Conservation (phyloP, 2,329 filamentous ascomycete genomes). For the Calonectria pseudoreteaudii region DNA sequence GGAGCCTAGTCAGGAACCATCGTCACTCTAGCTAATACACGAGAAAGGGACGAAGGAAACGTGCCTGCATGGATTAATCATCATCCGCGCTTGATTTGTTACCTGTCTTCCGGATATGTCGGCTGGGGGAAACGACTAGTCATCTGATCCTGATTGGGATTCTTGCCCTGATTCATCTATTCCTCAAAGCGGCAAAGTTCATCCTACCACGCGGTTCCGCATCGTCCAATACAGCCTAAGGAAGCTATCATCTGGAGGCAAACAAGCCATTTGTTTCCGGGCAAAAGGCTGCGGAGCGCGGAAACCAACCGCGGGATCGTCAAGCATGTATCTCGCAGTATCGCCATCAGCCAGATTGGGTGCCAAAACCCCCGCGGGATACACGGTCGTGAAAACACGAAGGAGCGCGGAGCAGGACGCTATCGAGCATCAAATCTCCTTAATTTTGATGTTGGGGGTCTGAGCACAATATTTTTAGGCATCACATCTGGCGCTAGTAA, state of each 20-base stretch:
- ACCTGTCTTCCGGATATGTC: neutral
- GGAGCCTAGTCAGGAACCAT: neutral
- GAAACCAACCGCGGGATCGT: neutral
- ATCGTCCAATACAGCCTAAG: neutral
- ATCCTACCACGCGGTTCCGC: neutral
- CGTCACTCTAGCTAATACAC: neutral
- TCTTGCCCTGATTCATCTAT: neutral
- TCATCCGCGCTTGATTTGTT: neutral
- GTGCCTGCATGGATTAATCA: neutral
- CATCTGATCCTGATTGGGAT: neutral
- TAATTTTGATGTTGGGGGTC: neutral
- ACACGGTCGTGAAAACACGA: neutral
- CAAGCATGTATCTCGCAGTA: neutral
- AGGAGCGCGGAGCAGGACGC: neutral
- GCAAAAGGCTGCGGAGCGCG: neutral
- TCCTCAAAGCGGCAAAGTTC: neutral
- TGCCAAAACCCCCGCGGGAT: neutral
- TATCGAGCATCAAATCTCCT: neutral
- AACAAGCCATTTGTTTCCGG: neutral
- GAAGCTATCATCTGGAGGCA: neutral
- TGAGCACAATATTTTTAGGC: neutral
- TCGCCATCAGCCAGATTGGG: neutral
- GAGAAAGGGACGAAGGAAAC: no score
- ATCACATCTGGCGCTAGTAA: neutral
- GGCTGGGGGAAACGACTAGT: no score